A percentile compares a stretch with the other conserved stretches of the same genome.
phyloP scores from a whole-genome alignment of 495 filamentous ascomycete species.

The Xylaria telfairii region DNA sequence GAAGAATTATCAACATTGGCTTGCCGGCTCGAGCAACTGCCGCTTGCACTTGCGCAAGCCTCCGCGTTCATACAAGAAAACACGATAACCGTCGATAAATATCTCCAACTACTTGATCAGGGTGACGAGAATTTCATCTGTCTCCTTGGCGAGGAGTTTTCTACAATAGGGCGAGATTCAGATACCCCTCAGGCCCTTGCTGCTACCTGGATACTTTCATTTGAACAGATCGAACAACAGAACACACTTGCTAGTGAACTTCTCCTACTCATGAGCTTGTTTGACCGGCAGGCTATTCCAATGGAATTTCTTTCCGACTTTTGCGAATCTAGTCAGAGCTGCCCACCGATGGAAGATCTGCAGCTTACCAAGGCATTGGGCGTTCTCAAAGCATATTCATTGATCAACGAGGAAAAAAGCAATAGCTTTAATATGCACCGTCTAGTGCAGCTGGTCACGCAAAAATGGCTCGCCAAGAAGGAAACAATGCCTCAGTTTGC shows the following conservation, averaged over 20 bases:
- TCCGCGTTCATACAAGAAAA: constrained; percentile 56
- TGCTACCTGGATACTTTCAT: constrained; percentile 47
- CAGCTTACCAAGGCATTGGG: constrained; percentile 45
- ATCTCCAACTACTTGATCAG: constrained; percentile 41
- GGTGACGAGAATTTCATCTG: constrained; percentile 33
- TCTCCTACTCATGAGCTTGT: constrained; percentile 51
- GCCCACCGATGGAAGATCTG: constrained; percentile 6
- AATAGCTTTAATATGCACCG: constrained; percentile 48
- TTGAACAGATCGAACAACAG: constrained; percentile 47
- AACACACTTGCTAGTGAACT: constrained; percentile 48
- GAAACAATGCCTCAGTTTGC: constrained; percentile 30
- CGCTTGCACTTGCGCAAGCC: constrained; percentile 57
- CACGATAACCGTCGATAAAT: constrained; percentile 35
- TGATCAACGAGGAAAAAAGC: constrained; percentile 38
- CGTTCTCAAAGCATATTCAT: constrained; percentile 49
- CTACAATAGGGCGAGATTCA: constrained; percentile 37
- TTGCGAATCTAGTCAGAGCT: not conserved
- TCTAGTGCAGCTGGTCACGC: constrained; percentile 51
- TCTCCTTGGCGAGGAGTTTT: constrained; percentile 36
- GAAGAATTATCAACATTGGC: constrained; percentile 38
- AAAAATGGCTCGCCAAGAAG: constrained; percentile 48
- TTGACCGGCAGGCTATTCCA: constrained; percentile 52
- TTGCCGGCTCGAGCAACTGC: constrained; percentile 46
- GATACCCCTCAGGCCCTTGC: constrained; percentile 40
- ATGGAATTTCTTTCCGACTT: constrained; percentile 37